Base-by-base conservation (phyloP, 140 eudicot species). In the Flaveria floridana region DNA sequence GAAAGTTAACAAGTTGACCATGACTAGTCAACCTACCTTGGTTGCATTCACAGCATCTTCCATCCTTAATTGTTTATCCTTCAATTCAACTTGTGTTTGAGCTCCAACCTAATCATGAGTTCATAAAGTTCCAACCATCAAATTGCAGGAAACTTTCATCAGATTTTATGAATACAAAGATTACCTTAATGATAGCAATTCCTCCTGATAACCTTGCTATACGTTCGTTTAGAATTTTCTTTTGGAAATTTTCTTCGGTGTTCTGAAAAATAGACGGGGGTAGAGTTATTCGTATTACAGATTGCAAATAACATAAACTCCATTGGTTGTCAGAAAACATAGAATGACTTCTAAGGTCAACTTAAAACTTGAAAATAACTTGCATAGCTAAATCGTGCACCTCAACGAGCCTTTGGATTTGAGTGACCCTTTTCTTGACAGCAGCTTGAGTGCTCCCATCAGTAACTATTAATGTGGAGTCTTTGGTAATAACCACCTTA, bases 31-130 rank as follows among this genome's bases (percentile, higher is more conserved):
- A 70, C 34, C 62, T 78, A 92, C 98, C 98, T 88, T 90, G 30
- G 98, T 85, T 82, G 98, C 98, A 88, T 93, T 93, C 52, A 93
- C 79, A 44, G 98, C 97, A 85, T 93, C 98, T 85, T 93, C 93
- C 78, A 93, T 86, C 79, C 96, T 88, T 39, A 93, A 76, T 26
- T 90, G 89, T 73, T 93, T 93, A 58, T 93, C 98, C 75, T 93
- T 93, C 59, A 88, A 58, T 81, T 92, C 98, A 55, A 86, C 85
- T 63, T 84, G 89, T 66, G 98, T 92, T 77, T 89, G 98, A 50
- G 96, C 96, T 78, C 96, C 98, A 47, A 92, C 98, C 97, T 92
- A 64, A 68, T 26, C 51, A 79, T 73, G 19, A 11, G 3, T 46
- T 50, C 16, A 42, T n/a, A 58, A 58, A 70, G 26, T 39, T 9